A percentile compares a stretch with the other conserved stretches of the same genome.
phyloP scores from a whole-genome alignment of 805 yeast genomes.

The Teunomyces funiuensis region DNA sequence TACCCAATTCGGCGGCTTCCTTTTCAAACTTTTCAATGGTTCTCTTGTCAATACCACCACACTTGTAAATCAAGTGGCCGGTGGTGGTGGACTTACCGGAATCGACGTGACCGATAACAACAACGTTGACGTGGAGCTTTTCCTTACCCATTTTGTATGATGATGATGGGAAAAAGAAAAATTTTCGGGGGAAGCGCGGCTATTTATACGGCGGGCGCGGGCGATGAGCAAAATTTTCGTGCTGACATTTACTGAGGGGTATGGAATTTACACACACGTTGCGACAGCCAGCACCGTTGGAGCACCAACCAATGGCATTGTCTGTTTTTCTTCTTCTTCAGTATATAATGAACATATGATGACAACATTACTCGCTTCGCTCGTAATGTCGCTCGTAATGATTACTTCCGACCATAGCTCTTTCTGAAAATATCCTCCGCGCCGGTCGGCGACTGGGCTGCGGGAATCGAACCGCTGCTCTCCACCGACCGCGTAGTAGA shows the following conservation, averaged over 20 bases:
- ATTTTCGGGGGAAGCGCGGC: slow-evolving; percentile 1
- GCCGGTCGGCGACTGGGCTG: neutral
- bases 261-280: too few relatives aligned
- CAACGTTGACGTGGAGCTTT: slow-evolving; percentile 98
- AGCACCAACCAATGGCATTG: too few relatives aligned
- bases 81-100: slow-evolving; percentile 94
- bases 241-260: neutral
- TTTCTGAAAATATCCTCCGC: neutral
- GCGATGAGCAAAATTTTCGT: neutral
- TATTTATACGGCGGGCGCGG: slow-evolving; percentile 1
- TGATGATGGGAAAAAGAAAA: slow-evolving; percentile 6
- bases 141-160: slow-evolving; percentile 70
- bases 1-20: slow-evolving; percentile 97
- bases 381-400: neutral
- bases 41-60: slow-evolving; percentile 99
- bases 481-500: slow-evolving; percentile 13
- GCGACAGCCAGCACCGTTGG: too few relatives aligned
- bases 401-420: neutral
- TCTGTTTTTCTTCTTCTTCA: neutral
- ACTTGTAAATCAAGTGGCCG: slow-evolving; percentile 98
- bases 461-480: neutral
- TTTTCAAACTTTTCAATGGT: slow-evolving; percentile 97
- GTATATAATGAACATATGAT: too few relatives aligned
- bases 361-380: too few relatives aligned
- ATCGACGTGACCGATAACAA: slow-evolving; percentile 99